Evolutionary conservation across 129 eudicot species (phyloP).

Genomic region (Saposhnikovia divaricata): DNA sequence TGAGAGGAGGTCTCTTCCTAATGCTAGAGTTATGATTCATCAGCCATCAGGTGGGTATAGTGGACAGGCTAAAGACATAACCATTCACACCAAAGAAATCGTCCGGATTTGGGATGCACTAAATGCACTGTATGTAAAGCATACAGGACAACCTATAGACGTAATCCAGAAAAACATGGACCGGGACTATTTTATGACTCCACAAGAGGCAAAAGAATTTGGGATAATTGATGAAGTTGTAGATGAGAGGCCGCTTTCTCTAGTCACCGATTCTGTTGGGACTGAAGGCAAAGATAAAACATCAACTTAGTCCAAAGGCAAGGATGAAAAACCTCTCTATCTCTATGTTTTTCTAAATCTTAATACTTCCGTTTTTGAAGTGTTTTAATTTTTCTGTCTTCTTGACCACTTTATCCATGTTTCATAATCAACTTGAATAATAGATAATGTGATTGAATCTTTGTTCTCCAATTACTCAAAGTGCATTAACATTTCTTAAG

Average conservation of each 20-base stretch:
- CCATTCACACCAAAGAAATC: conserved; percentile 82
- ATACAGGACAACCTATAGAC: conserved; percentile 69
- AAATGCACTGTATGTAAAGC: conserved; percentile 65
- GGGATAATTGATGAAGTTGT: conserved; percentile 87
- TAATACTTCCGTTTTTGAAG: neutral
- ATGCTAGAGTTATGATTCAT: conserved; percentile 85
- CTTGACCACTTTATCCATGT: neutral
- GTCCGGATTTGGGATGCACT: conserved; percentile 85
- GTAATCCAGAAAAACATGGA: conserved; percentile 73
- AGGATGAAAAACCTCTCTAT: neutral
- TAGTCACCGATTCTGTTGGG: conserved; percentile 74
- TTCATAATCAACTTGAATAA: neutral
- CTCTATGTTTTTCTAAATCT: neutral
- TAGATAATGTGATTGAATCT: neutral
- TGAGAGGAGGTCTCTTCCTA: conserved; percentile 79
- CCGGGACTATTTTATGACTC: conserved; percentile 87
- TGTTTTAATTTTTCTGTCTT: neutral
- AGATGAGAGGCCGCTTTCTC: conserved; percentile 62
- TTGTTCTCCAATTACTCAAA: neutral
- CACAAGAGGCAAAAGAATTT: conserved; percentile 85
- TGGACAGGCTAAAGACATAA: conserved; percentile 85
- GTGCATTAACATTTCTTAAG: neutral
- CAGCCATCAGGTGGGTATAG: conserved; percentile 95
- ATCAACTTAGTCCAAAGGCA: conserved; percentile 37
- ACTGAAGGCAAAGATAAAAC: conserved; percentile 50